Evolutionary conservation across 2,329 filamentous ascomycete species (phyloP).

Genomic region (Penicillium sp.): DNA sequence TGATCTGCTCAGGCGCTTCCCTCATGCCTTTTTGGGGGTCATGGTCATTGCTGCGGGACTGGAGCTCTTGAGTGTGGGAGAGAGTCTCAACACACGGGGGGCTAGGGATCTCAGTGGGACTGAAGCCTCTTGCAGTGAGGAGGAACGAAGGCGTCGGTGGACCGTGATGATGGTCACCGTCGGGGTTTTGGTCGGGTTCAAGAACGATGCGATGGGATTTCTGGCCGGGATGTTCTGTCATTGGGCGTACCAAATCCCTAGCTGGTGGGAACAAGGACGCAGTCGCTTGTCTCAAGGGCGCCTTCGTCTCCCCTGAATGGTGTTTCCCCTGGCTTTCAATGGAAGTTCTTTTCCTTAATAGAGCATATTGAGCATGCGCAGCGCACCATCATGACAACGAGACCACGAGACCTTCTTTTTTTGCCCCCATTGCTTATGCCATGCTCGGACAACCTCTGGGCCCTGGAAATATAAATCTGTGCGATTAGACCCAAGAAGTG

Average conservation of each 20-base stretch:
- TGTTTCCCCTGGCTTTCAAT: no score
- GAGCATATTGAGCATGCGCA: no score
- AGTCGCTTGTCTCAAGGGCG: conserved; percentile 27
- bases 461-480: no score
- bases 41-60: conserved; percentile 87
- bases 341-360: no score
- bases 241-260: conserved; percentile 53
- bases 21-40: conserved; percentile 69
- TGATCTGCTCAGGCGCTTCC: conserved; percentile 64
- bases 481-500: no score
- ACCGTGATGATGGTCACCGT: conserved; percentile 86
- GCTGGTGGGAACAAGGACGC: conserved; percentile 19
- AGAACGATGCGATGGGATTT: conserved; percentile 86
- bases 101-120: conserved; percentile 52
- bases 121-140: conserved; percentile 48
- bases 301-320: conserved; percentile 19
- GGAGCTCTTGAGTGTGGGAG: conserved; percentile 78
- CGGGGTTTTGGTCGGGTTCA: conserved; percentile 74
- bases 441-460: no score
- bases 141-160: conserved; percentile 70
- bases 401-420: neutral
- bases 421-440: no score
- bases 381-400: neutral
- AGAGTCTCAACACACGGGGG: conserved; percentile 70
- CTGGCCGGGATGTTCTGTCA: conserved; percentile 74